These are phyloP conservation scores for Euphrasia arctica DNA, from an alignment of 305 asterid genomes.

Conservation along the genomic window DNA sequence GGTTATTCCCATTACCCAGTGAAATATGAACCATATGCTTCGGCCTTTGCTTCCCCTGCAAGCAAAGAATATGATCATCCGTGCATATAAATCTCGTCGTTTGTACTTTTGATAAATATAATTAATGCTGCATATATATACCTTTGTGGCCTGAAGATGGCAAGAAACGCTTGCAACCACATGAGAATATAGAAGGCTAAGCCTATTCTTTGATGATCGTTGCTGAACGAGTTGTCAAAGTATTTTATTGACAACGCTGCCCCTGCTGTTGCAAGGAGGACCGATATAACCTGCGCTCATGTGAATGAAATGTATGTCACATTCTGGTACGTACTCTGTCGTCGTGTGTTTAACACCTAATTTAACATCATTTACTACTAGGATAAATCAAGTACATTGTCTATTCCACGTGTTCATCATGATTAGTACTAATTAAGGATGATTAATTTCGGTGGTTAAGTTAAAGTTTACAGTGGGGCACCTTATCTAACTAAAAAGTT, in stretches of 20 bases:
- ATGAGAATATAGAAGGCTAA: constrained; percentile 47
- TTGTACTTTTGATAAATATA: too few species aligned
- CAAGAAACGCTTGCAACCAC: constrained; percentile 53
- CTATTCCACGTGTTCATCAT: constrained; percentile 36
- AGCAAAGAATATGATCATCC: neutral
- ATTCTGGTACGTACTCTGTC: neutral
- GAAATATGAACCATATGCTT: constrained; percentile 50
- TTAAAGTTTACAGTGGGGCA: constrained; percentile 24
- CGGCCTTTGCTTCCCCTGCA: constrained; percentile 58
- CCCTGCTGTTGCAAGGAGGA: constrained; percentile 52
- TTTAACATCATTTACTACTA: neutral
- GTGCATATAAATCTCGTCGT: too few species aligned
- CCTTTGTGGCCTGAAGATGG: constrained; percentile 56
- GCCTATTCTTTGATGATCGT: constrained; percentile 63
- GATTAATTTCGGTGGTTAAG: constrained; percentile 30
- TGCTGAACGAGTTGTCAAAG: constrained; percentile 59
- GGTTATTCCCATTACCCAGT: constrained; percentile 60
- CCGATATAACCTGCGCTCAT: constrained; percentile 40
- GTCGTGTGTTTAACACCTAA: neutral
- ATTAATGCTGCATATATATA: constrained; percentile 22
- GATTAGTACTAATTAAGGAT: constrained; percentile 33
- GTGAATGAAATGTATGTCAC: neutral
- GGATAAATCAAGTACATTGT: neutral
- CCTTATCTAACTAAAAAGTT: constrained; percentile 25
- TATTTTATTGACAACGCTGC: constrained; percentile 52